Base-by-base conservation (phyloP, 805 yeast genomes). In the Kurtzmaniella cleridarum region DNA sequence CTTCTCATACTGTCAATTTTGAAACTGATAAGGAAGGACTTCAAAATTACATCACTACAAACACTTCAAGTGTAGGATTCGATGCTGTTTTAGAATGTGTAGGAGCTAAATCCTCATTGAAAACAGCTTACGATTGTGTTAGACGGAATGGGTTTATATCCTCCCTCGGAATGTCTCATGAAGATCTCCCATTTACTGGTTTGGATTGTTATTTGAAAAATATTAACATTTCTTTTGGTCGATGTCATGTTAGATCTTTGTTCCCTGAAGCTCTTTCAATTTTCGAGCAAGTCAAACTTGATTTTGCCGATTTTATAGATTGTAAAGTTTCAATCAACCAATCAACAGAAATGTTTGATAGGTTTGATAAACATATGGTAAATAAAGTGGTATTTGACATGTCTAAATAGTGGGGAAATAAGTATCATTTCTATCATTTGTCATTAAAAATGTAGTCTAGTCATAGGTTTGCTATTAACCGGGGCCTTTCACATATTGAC, bases 41-140 rank as follows among this genome's bases (percentile, higher is more conserved):
- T 26, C 46, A 47, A 1, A 51, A 55, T 7, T 60, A 60, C 32
- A 57, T 70, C 17, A 38, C 49, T 5, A 48, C 54, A 12, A 65
- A 68, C 4, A 69, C 75, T 2, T 62, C 63, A 16, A 69, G 67
- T 3, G 57, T 74, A 29, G 82, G 82, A 1, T 80, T 78, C 24
- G 85, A 79, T 54, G 78, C 75, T 11, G 78, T 74, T 1, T 60
- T 79, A 47, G 85, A 79, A 52, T 74, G 72, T 28, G 84, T 79
- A 2, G 84, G 84, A 1, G 69, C 75, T 7, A 59, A 73, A 3
- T 54, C 69, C 1, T 81, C 84, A 0, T 55, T 78, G 43, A 61
- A 62, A 40, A 56, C 69, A 2, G 79, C 77, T 0, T 79, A 71
- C 48, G 76, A 76, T 32, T 55, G 67, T 28, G 79, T 77, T 2